Conservation (phyloP, 2,329 filamentous ascomycete species). For the Scortechinia acanthostroma region DNA sequence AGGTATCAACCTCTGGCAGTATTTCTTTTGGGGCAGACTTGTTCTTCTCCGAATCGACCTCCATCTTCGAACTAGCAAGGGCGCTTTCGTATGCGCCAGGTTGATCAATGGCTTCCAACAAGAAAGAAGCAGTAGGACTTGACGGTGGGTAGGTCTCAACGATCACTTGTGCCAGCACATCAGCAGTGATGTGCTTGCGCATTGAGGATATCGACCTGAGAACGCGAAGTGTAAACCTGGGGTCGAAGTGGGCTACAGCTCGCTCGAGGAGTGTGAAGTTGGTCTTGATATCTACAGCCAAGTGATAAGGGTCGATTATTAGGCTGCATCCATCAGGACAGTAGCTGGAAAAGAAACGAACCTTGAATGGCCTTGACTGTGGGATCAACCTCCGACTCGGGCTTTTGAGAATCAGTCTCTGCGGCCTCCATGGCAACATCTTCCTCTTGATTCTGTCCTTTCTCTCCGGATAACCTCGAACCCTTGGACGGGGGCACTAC, state of each 20-base stretch:
- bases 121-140: slow-evolving; percentile 50
- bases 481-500: slow-evolving; percentile 70
- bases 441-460: slow-evolving; percentile 44
- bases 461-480: slow-evolving; percentile 17
- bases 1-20: slow-evolving; percentile 81
- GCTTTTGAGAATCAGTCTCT: slow-evolving; percentile 35
- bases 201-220: slow-evolving; percentile 92
- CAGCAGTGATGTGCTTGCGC: slow-evolving; percentile 79
- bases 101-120: slow-evolving; percentile 65
- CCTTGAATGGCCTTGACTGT: background rate
- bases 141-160: slow-evolving; percentile 69
- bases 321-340: too few relatives aligned
- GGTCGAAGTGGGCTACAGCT: slow-evolving; percentile 86
- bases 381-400: slow-evolving; percentile 17
- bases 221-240: slow-evolving; percentile 87
- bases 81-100: slow-evolving; percentile 56
- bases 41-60: slow-evolving; percentile 54
- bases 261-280: slow-evolving; percentile 89
- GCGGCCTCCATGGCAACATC: slow-evolving; percentile 60
- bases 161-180: slow-evolving; percentile 75
- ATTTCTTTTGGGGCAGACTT: slow-evolving; percentile 59
- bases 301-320: too few relatives aligned
- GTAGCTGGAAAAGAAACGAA: background rate
- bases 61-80: slow-evolving; percentile 58
- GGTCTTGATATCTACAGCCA: slow-evolving; percentile 74